Base-by-base conservation (phyloP, 495 filamentous ascomycete species). In the Hypoxylon intermedium region DNA sequence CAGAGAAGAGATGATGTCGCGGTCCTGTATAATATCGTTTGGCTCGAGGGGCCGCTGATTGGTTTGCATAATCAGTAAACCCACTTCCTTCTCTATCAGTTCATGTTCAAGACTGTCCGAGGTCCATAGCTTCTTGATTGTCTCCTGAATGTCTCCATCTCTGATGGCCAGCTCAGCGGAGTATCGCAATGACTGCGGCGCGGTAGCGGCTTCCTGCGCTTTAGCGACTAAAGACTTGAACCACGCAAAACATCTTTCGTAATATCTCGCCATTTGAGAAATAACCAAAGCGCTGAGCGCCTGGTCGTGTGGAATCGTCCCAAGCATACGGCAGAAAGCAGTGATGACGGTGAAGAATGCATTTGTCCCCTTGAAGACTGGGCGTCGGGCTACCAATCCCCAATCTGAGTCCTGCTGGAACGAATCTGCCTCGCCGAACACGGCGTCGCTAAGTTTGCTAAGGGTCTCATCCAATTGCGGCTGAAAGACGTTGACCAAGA, bases 391-490 rank as follows among this genome's bases (percentile, higher is more conserved):
- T 20, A 89, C 79, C 28, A 82, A 72, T 19, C 79, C 75, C 94
- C 94, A 99, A 33, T 90, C 83, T 3, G 90, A 79, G 63, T 98
- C 92, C 74, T 91, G 82, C 42, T 89, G 88, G 70, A 97, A 99
- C 13, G 92, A 88, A 72, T 97, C 91, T 7, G 86, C 69, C 38
- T 93, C 90, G 63, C 89, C 89, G 69, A 93, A 90, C 15, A 89
- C 88, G 38, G 88, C 83, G 26, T 88, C 87, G 71, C 90, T 91
- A 23, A 96, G 79, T 68, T 99, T 95, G 9, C 87, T 86, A 5
- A 99, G 84, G 0, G 95, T 97, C 67, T 99, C 94, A 48, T 99
- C 94, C 11, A 99, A 77, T 67, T 97, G 95, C 15, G 94, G 94
- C 52, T 93, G 89, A 77, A 99, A 99, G 30, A 98, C 93, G 66